Conservation (phyloP, 2,329 filamentous ascomycete species). For the Nannizziopsis arthrosporioides region DNA sequence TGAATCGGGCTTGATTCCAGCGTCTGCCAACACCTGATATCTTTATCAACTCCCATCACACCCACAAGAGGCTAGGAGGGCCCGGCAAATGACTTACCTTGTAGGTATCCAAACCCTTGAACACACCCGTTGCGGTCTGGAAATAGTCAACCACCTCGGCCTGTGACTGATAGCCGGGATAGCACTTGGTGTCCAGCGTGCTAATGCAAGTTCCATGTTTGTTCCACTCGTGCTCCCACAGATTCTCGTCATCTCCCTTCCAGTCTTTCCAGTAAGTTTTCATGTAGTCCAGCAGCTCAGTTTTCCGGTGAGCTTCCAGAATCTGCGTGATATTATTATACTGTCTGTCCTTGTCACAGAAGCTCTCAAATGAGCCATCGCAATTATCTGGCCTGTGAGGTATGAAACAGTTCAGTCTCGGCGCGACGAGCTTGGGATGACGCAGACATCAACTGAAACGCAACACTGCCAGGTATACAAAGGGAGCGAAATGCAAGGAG, state of each 20-base stretch:
- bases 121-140: conserved; percentile 43
- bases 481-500: not conserved
- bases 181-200: conserved; percentile 55
- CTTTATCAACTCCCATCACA: not conserved
- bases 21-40: conserved; percentile 32
- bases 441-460: not conserved
- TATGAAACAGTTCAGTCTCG: not conserved
- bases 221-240: conserved; percentile 62
- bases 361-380: conserved; percentile 46
- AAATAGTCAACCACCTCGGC: conserved; percentile 51
- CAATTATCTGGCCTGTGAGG: conserved; percentile 39
- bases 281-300: conserved; percentile 46
- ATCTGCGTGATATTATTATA: conserved; percentile 49
- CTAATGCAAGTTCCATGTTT: conserved; percentile 64
- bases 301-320: conserved; percentile 39
- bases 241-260: conserved; percentile 42
- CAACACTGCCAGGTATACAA: not conserved
- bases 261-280: conserved; percentile 50
- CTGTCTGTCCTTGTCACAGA: conserved; percentile 43
- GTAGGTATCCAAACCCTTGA: conserved; percentile 46
- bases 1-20: conserved; percentile 43
- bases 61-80: not conserved
- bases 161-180: conserved; percentile 43
- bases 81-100: conserved; percentile 23
- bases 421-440: not conserved